These are phyloP conservation scores for Dictyostelium capitatum DNA, from an alignment of 78 protist species.

Conservation along the genomic window DNA sequence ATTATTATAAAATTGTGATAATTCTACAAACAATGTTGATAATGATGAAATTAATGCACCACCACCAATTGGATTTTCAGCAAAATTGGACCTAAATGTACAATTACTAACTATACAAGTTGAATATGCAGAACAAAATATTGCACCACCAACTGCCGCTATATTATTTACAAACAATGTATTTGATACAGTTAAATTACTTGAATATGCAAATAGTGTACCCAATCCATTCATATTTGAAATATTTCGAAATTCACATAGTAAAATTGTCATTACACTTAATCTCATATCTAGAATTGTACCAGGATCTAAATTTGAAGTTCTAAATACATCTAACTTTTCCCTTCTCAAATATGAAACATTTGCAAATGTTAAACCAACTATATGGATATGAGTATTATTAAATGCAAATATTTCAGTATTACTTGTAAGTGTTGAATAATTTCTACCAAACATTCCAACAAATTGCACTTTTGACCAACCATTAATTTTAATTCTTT, in stretches of 20 bases:
- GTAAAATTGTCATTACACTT: neutral
- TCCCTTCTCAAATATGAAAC: too few species aligned
- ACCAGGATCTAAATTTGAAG: neutral
- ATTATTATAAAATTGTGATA: neutral
- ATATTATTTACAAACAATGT: neutral
- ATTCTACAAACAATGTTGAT: neutral
- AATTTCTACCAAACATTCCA: neutral
- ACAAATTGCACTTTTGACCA: neutral
- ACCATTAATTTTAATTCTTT: neutral
- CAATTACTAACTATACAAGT: constrained; percentile 3
- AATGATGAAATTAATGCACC: neutral
- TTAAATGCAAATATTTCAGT: neutral
- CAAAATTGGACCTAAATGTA: neutral
- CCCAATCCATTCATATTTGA: neutral
- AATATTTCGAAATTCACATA: constrained; percentile 4
- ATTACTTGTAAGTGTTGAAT: neutral
- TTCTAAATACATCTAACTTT: neutral
- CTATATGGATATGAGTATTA: constrained; percentile 9
- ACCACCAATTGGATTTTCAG: constrained; percentile 11
- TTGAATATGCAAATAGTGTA: neutral
- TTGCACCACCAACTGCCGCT: neutral
- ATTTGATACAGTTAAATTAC: neutral
- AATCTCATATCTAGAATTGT: neutral
- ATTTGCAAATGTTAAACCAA: constrained; percentile 2
- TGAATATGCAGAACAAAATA: constrained; percentile 5